Evolutionary conservation across 2,329 filamentous ascomycete genomes (phyloP).

Genomic region (Teratosphaeria gauchensis): DNA sequence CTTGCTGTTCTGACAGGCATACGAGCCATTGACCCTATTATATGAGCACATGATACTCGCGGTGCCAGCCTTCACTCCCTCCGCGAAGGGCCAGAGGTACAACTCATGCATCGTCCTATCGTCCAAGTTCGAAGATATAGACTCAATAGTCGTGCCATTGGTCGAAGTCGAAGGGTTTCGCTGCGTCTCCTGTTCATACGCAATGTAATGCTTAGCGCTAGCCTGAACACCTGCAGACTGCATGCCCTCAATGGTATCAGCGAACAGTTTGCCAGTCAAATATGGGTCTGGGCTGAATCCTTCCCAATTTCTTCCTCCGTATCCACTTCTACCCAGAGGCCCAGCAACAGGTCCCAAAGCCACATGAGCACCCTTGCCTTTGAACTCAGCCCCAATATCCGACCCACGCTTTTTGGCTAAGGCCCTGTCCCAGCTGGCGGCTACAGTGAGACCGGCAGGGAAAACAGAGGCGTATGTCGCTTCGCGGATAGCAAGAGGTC

Average conservation of each 20-base stretch:
- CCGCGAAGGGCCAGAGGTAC: constrained; percentile 24
- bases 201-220: constrained; percentile 39
- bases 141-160: constrained; percentile 23
- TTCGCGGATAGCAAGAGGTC: constrained; percentile 51
- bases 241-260: constrained; percentile 20
- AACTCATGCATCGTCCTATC: constrained; percentile 59
- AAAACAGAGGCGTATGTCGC: constrained; percentile 69
- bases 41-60: constrained; percentile 27
- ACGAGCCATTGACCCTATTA: constrained; percentile 58
- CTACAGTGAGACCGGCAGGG: constrained; percentile 44
- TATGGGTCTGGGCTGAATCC: constrained; percentile 22
- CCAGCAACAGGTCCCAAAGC: constrained; percentile 24
- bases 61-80: constrained; percentile 20
- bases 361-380: constrained; percentile 24
- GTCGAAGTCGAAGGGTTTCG: constrained; percentile 15
- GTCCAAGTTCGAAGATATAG: constrained; percentile 25
- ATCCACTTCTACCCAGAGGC: constrained; percentile 22
- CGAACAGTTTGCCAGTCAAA: constrained; percentile 20
- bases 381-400: constrained; percentile 26
- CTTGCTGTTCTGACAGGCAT: constrained; percentile 53
- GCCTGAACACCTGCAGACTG: constrained; percentile 30
- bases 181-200: constrained; percentile 39
- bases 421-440: constrained; percentile 31
- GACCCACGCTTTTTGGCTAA: constrained; percentile 26
- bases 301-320: constrained; percentile 25